Percentiles rank a stretch among this genome's conserved stretches.
Conservation (phyloP, 352 stramenopile species). For the Phytophthora europaea region DNA sequence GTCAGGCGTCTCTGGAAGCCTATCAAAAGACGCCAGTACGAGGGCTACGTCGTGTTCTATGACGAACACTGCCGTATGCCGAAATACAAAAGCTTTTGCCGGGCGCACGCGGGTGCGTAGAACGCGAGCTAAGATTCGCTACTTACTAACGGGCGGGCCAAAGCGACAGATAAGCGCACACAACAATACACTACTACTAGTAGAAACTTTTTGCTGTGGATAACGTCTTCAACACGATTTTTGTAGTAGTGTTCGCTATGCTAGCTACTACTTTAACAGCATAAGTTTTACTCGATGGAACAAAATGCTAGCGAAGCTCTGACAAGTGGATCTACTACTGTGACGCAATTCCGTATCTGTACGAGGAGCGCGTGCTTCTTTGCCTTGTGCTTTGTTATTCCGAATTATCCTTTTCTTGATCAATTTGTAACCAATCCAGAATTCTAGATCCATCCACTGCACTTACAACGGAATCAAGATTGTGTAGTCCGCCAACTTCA, state of each 20-base stretch:
- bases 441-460: neutral
- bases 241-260: no score
- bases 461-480: neutral
- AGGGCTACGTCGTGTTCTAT: constrained; percentile 24
- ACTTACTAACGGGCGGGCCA: neutral
- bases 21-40: constrained; percentile 23
- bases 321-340: neutral
- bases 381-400: neutral
- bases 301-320: no score
- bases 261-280: no score
- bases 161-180: neutral
- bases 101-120: constrained; percentile 1
- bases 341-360: neutral
- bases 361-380: neutral
- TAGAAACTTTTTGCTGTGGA: neutral
- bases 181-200: neutral
- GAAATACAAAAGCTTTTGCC: constrained; percentile 12
- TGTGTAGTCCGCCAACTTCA: no score
- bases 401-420: neutral
- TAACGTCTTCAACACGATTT: neutral
- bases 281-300: no score
- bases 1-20: constrained; percentile 19
- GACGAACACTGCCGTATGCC: constrained; percentile 17
- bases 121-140: neutral
- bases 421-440: neutral